Percentiles rank a stretch among this genome's conserved stretches.
Conservation (phyloP, 2,329 filamentous ascomycete species). For the Scedosporium minutisporum region DNA sequence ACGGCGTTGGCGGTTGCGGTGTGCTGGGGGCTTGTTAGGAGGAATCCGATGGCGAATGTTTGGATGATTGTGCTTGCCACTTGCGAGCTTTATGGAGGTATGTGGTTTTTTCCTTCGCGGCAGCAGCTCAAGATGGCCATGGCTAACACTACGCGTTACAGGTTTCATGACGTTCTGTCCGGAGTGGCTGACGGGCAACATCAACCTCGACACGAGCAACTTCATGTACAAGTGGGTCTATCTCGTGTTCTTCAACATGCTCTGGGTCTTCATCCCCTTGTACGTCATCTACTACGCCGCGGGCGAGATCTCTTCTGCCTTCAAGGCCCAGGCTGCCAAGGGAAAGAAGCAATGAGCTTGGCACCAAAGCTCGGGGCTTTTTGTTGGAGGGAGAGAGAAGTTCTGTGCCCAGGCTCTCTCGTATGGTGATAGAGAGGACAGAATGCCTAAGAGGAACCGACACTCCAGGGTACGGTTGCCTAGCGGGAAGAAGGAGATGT, state of each 20-base stretch:
- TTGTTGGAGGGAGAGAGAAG: no score
- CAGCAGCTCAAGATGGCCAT: background rate
- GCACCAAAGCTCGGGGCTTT: background rate
- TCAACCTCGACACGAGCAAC: constrained; percentile 55
- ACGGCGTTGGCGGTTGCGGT: constrained; percentile 51
- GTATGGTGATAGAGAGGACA: no score
- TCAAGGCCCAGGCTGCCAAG: constrained; percentile 25
- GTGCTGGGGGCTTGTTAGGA: constrained; percentile 49
- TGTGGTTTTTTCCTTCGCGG: constrained; percentile 11
- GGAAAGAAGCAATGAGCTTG: constrained; percentile 15
- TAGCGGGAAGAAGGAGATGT: no score
- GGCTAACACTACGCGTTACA: constrained; percentile 15
- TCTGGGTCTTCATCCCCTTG: constrained; percentile 56
- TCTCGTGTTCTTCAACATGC: constrained; percentile 57
- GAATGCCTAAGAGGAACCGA: no score
- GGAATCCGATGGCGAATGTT: constrained; percentile 44
- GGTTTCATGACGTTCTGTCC: constrained; percentile 64
- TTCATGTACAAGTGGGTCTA: constrained; percentile 62
- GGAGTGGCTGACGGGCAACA: constrained; percentile 54
- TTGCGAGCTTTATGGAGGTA: constrained; percentile 56
- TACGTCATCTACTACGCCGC: constrained; percentile 48
- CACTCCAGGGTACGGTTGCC: no score
- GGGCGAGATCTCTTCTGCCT: constrained; percentile 44
- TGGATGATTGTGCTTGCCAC: constrained; percentile 57
- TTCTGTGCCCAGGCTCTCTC: no score